Conservation (phyloP, 139 green algal species). For the Desmodesmus armatus region DNA sequence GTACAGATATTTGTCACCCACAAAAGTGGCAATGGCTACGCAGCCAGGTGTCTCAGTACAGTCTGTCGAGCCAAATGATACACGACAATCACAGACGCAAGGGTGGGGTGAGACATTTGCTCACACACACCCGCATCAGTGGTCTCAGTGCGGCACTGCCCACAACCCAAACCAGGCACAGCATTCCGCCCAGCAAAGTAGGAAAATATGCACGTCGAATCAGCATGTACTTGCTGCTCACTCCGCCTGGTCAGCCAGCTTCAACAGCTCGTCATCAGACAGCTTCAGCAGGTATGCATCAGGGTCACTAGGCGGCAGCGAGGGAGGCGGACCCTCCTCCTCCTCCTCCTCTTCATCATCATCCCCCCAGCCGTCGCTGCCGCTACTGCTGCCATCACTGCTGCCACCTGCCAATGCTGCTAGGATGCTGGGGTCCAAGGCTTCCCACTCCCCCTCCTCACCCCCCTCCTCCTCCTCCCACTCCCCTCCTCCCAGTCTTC, state of each 20-base stretch:
- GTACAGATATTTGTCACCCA: too few relatives aligned
- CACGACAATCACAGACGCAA: neutral
- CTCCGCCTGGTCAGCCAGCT: conserved; percentile 24
- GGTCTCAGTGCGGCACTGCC: too few relatives aligned
- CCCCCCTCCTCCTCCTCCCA: neutral
- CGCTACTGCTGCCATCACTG: neutral
- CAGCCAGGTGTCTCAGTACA: too few relatives aligned
- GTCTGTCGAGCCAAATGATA: neutral
- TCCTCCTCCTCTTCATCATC: too few relatives aligned
- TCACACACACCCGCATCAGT: too few relatives aligned
- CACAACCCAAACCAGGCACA: too few relatives aligned
- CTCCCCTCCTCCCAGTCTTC: conserved; percentile 21
- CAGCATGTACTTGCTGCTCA: too few relatives aligned
- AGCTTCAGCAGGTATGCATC: conserved; percentile 50
- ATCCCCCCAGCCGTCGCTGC: neutral
- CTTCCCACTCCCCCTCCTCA: conserved; percentile 12
- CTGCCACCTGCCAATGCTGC: neutral
- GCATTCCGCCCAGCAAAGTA: neutral
- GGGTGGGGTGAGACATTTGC: neutral
- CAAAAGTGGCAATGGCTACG: too few relatives aligned
- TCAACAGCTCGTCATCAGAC: conserved; percentile 54
- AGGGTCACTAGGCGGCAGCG: conserved; percentile 44
- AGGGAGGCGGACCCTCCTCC: neutral
- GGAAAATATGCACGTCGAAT: too few relatives aligned
- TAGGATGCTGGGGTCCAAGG: neutral